A percentile compares a stretch with the other conserved stretches of the same genome.
Evolutionary conservation across 176 grass and related monocot genomes (phyloP).

Genomic region (Saccharum spontaneum): DNA sequence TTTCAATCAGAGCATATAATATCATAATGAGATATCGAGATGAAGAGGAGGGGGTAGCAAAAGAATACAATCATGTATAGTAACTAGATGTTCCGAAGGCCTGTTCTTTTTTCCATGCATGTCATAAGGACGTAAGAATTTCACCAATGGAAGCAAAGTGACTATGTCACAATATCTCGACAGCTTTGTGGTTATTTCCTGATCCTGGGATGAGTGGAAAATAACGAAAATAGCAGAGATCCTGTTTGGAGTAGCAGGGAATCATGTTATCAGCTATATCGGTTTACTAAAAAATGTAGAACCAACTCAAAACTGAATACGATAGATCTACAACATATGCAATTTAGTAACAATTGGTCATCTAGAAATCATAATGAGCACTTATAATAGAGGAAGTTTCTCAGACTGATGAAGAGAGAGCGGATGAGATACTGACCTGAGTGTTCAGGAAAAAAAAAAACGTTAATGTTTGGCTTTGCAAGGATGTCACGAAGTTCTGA

Average conservation of each 20-base stretch:
- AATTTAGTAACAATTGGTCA: neutral
- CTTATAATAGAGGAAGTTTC: neutral
- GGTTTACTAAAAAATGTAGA: conserved; percentile 1
- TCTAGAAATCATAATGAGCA: neutral
- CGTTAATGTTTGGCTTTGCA: conserved; percentile 11
- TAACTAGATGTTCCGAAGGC: neutral
- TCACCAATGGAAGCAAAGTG: neutral
- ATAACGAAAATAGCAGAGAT: neutral
- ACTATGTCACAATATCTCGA: neutral
- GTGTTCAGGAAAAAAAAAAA: neutral
- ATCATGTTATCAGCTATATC: neutral
- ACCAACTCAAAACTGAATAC: neutral
- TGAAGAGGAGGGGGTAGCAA: neutral
- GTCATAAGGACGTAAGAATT: neutral
- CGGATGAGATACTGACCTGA: conserved; percentile 20
- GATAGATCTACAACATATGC: neutral
- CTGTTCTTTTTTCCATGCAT: neutral
- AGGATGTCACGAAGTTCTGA: neutral
- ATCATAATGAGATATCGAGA: neutral
- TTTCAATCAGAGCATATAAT: neutral
- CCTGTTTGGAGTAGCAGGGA: conserved; percentile 5
- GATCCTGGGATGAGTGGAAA: neutral
- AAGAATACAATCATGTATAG: neutral
- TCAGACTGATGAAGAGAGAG: conserved; percentile 12
- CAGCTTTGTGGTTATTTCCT: neutral